Percentiles rank a stretch among this genome's conserved stretches.
These are phyloP conservation scores for Curvularia sp. DNA, from an alignment of 2,329 filamentous ascomycete species.

Conservation along the genomic window DNA sequence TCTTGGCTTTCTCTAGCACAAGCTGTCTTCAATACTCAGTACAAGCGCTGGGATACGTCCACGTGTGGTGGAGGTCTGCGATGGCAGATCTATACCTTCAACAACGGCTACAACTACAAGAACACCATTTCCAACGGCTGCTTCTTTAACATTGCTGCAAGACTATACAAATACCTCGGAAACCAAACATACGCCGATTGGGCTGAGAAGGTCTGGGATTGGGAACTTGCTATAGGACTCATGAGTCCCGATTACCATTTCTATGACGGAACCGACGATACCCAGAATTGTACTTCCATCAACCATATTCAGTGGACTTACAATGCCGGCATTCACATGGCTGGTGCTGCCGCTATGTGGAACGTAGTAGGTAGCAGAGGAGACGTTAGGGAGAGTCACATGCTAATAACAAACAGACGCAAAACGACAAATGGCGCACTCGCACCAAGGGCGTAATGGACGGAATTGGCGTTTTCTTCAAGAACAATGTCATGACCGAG, in stretches of 20 bases:
- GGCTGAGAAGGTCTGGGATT: slow-evolving; percentile 71
- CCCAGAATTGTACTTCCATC: slow-evolving; percentile 53
- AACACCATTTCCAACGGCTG: slow-evolving; percentile 82
- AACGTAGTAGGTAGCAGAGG: slow-evolving; percentile 52
- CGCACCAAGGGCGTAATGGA: slow-evolving; percentile 47
- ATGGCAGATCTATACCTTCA: slow-evolving; percentile 82
- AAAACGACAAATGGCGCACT: slow-evolving; percentile 43
- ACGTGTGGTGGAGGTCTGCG: slow-evolving; percentile 75
- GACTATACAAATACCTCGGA: slow-evolving; percentile 73
- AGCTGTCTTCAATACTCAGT: slow-evolving; percentile 78
- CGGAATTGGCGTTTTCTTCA: slow-evolving; percentile 54
- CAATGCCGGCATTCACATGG: slow-evolving; percentile 56
- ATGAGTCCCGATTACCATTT: slow-evolving; percentile 57
- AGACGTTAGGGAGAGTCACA: neutral
- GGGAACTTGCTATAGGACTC: slow-evolving; percentile 58
- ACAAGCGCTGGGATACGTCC: slow-evolving; percentile 70
- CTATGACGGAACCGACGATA: slow-evolving; percentile 56
- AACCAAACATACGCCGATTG: slow-evolving; percentile 65
- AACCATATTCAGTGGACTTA: slow-evolving; percentile 58
- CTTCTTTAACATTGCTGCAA: slow-evolving; percentile 81
- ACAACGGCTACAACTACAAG: slow-evolving; percentile 82
- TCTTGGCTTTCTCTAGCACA: slow-evolving; percentile 72
- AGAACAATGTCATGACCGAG: slow-evolving; percentile 56
- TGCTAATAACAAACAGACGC: slow-evolving; percentile 35
- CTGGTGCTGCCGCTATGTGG: slow-evolving; percentile 58